phyloP scores from a whole-genome alignment of 2,329 filamentous ascomycete genomes.

The Aspergillus cejpii region DNA sequence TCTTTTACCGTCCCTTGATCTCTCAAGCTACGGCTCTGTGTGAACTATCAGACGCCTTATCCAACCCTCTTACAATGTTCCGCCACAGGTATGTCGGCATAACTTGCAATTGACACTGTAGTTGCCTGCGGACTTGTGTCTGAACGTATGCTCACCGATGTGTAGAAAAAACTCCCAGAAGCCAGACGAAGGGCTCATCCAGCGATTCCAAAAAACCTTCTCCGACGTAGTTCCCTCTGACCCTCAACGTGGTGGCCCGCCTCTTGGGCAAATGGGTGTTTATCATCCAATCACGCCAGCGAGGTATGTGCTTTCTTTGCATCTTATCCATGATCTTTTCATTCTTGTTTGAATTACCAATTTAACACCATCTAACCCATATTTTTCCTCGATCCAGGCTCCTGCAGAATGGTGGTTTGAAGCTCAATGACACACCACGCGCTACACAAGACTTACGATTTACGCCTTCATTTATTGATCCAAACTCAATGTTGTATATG shows the following conservation, averaged over 20 bases:
- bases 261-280: constrained; percentile 17
- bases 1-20: neutral
- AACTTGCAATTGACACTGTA: constrained; percentile 5
- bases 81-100: constrained; percentile 41
- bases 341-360: too few relatives aligned
- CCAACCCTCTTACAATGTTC: constrained; percentile 36
- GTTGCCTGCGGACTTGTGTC: constrained; percentile 5
- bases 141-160: constrained; percentile 9
- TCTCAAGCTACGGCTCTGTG: neutral
- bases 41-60: neutral
- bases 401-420: constrained; percentile 48
- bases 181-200: constrained; percentile 75
- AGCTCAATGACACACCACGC: constrained; percentile 74
- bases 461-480: constrained; percentile 81
- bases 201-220: constrained; percentile 76
- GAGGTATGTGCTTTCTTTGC: constrained; percentile 17
- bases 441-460: constrained; percentile 80
- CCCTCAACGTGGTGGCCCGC: constrained; percentile 30
- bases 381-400: constrained; percentile 30
- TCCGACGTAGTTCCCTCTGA: constrained; percentile 57
- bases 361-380: constrained; percentile 10
- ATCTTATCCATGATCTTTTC: neutral
- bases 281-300: constrained; percentile 18
- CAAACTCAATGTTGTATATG: constrained; percentile 73
- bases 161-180: constrained; percentile 71